phyloP scores from a whole-genome alignment of 345 rosid species.

The Brassica nigra region DNA sequence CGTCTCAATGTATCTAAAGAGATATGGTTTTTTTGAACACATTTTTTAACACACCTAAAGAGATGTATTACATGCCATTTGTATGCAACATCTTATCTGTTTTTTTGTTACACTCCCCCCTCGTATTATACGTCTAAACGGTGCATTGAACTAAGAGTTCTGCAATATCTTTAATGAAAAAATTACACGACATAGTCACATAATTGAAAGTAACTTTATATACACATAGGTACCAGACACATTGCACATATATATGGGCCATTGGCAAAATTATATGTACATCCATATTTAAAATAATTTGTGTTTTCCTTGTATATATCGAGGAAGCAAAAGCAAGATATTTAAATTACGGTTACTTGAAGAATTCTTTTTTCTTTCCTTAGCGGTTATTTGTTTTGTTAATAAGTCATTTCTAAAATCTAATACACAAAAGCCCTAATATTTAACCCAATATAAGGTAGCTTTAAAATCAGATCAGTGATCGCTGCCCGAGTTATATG shows the following conservation, averaged over 20 bases:
- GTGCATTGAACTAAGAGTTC: not conserved
- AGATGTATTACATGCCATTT: not conserved
- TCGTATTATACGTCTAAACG: not conserved
- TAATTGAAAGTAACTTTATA: not conserved
- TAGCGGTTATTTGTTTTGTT: not conserved
- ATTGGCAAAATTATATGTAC: not conserved
- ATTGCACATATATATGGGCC: not conserved
- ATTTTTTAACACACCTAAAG: not conserved
- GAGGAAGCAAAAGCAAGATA: not conserved
- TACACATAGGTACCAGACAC: not conserved
- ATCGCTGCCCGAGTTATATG: not conserved
- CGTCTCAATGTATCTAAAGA: not conserved
- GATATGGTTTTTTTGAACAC: not conserved
- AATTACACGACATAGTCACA: not conserved
- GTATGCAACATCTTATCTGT: not conserved
- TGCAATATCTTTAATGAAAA: not conserved
- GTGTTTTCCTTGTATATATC: not conserved
- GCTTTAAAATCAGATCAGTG: not conserved
- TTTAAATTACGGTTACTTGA: not conserved
- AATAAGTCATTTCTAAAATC: not conserved
- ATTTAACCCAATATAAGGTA: not conserved
- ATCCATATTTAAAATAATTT: not conserved
- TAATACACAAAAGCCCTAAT: not conserved
- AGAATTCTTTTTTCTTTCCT: too few species aligned
- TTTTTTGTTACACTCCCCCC: not conserved